These are phyloP conservation scores for Cardamine resedifolia DNA, from an alignment of 345 rosid species.

Conservation along the genomic window DNA sequence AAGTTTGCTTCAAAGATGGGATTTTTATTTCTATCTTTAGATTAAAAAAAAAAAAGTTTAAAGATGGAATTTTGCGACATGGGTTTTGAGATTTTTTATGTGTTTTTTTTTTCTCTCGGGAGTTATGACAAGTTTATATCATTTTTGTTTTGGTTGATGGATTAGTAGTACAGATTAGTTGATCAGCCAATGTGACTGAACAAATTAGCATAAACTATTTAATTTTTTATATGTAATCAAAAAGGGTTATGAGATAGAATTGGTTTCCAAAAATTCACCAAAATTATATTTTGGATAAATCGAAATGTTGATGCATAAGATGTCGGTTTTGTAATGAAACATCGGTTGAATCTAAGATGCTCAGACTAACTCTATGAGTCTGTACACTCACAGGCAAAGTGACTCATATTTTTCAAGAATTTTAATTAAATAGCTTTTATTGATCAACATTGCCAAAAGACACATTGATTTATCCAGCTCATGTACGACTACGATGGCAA, in stretches of 20 bases:
- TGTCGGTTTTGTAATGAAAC: background rate
- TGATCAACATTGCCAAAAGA: constrained; percentile 62
- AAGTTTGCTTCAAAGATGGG: background rate
- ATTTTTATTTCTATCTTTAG: too few species aligned
- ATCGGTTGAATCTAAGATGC: background rate
- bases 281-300: background rate
- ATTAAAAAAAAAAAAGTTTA: too few species aligned
- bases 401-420: background rate
- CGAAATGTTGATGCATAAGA: background rate
- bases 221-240: background rate
- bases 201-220: background rate
- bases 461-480: constrained; percentile 76
- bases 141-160: background rate
- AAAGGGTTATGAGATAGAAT: background rate
- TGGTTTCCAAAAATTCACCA: background rate
- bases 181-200: background rate
- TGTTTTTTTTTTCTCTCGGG: background rate
- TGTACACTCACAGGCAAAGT: constrained; percentile 50
- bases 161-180: background rate
- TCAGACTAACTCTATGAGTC: constrained; percentile 75
- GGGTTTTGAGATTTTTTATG: constrained; percentile 8
- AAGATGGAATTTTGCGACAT: constrained; percentile 16
- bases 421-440: background rate
- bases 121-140: background rate
- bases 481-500: constrained; percentile 72